phyloP scores from a whole-genome alignment of 495 filamentous ascomycete species.

The Daldinia childiae region DNA sequence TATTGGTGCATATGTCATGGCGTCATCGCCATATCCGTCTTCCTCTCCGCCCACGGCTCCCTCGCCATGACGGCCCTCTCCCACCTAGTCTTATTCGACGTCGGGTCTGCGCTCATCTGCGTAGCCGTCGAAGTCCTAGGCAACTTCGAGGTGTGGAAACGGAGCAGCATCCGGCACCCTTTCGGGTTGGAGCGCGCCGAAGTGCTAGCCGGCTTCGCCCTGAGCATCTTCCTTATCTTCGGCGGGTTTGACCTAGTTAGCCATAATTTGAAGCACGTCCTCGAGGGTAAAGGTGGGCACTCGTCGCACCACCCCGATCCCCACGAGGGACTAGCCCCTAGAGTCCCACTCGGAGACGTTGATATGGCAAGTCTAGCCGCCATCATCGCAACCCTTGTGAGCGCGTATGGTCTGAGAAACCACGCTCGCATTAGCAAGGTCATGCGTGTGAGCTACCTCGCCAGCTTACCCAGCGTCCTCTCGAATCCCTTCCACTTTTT shows the following conservation, averaged over 20 bases:
- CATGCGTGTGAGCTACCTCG: slow-evolving; percentile 82
- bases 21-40: slow-evolving; percentile 79
- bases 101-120: slow-evolving; percentile 90
- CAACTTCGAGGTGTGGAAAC: slow-evolving; percentile 98
- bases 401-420: slow-evolving; percentile 87
- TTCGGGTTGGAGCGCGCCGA: slow-evolving; percentile 92
- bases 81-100: slow-evolving; percentile 93
- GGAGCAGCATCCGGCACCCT: slow-evolving; percentile 90
- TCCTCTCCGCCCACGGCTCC: slow-evolving; percentile 86
- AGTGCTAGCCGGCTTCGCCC: slow-evolving; percentile 94
- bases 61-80: slow-evolving; percentile 92
- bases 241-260: slow-evolving; percentile 96
- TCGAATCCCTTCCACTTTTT: slow-evolving; percentile 94
- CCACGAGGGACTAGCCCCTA: slow-evolving; percentile 57
- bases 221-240: slow-evolving; percentile 93
- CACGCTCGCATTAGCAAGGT: slow-evolving; percentile 90
- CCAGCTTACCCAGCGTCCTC: slow-evolving; percentile 72
- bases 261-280: slow-evolving; percentile 88
- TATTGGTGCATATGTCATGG: slow-evolving; percentile 93
- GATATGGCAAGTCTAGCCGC: slow-evolving; percentile 86
- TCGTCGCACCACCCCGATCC: slow-evolving; percentile 74
- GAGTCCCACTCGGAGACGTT: slow-evolving; percentile 76
- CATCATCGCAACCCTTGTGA: slow-evolving; percentile 87
- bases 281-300: slow-evolving; percentile 66
- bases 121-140: slow-evolving; percentile 90